A percentile compares a stretch with the other conserved stretches of the same genome.
Evolutionary conservation across 345 rosid genomes (phyloP).

Genomic region (Pelargonium nanum): DNA sequence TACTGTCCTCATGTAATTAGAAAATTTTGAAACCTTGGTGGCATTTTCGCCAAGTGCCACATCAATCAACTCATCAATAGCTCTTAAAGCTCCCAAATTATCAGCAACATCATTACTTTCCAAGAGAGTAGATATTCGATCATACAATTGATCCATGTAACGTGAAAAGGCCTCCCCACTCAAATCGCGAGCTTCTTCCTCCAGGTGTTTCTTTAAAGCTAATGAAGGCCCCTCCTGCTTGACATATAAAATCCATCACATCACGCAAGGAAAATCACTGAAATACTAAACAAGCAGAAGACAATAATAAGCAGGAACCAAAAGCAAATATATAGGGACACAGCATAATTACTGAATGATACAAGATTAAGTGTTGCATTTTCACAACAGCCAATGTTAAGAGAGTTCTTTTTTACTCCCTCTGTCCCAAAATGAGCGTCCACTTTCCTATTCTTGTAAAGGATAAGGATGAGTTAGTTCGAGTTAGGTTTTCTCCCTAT

Average conservation of each 20-base stretch:
- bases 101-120: slow-evolving; percentile 73
- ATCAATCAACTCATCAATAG: slow-evolving; percentile 85
- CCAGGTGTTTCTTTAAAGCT: slow-evolving; percentile 76
- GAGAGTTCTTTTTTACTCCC: too few species aligned
- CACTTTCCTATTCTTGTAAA: too few species aligned
- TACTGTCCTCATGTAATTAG: slow-evolving; percentile 59
- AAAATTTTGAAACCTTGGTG: slow-evolving; percentile 82
- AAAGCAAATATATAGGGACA: not conserved
- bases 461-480: too few species aligned
- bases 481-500: too few species aligned
- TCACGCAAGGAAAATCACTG: slow-evolving; percentile 3
- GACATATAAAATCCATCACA: slow-evolving; percentile 6
- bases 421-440: too few species aligned
- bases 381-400: too few species aligned
- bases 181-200: slow-evolving; percentile 82
- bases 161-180: slow-evolving; percentile 83
- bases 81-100: slow-evolving; percentile 86
- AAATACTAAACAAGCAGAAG: not conserved
- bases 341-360: not conserved
- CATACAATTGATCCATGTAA: slow-evolving; percentile 80
- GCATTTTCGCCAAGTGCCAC: slow-evolving; percentile 93
- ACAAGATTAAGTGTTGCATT: too few species aligned
- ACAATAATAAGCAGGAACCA: not conserved
- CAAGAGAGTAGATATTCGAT: slow-evolving; percentile 52
- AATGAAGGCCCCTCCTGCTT: slow-evolving; percentile 71